A percentile compares a stretch with the other conserved stretches of the same genome.
Conservation (phyloP, 2,329 filamentous ascomycete species). For the Aspergillus aculeatus region DNA sequence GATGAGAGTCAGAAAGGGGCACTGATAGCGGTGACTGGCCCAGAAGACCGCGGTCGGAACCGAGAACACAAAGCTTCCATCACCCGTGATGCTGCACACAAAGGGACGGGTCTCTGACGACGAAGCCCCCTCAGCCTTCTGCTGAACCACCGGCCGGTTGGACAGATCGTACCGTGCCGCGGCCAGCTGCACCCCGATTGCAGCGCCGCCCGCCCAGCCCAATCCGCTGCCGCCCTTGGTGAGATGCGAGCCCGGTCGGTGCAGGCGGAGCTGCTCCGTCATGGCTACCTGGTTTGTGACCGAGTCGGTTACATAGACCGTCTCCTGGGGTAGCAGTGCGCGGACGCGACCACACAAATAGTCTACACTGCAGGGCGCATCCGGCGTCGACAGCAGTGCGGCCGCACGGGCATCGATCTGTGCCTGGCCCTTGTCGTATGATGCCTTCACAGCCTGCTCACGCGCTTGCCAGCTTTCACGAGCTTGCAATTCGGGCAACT, state of each 20-base stretch:
- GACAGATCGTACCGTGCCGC: slow-evolving; percentile 16
- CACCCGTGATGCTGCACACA: slow-evolving; percentile 50
- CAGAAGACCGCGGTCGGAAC: slow-evolving; percentile 66
- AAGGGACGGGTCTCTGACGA: neutral
- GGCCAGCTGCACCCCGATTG: slow-evolving; percentile 72
- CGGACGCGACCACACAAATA: slow-evolving; percentile 9
- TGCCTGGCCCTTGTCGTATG: neutral
- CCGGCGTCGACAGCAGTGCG: neutral
- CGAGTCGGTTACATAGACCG: slow-evolving; percentile 10
- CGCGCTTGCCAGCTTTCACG: neutral
- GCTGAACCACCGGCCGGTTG: neutral
- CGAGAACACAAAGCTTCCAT: slow-evolving; percentile 64
- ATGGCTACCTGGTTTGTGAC: slow-evolving; percentile 13
- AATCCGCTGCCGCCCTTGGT: slow-evolving; percentile 71
- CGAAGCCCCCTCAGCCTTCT: neutral
- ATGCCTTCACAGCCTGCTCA: neutral
- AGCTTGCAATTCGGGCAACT: neutral
- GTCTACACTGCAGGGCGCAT: slow-evolving; percentile 5
- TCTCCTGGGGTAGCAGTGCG: slow-evolving; percentile 1
- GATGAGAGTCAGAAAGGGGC: slow-evolving; percentile 64
- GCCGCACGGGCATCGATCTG: slow-evolving; percentile 3
- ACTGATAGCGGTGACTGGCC: slow-evolving; percentile 63
- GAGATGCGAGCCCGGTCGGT: slow-evolving; percentile 47
- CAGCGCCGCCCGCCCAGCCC: slow-evolving; percentile 73
- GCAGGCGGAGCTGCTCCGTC: slow-evolving; percentile 9